These are phyloP conservation scores for Tetraselmis striata DNA, from an alignment of 139 green algal genomes.

Conservation along the genomic window DNA sequence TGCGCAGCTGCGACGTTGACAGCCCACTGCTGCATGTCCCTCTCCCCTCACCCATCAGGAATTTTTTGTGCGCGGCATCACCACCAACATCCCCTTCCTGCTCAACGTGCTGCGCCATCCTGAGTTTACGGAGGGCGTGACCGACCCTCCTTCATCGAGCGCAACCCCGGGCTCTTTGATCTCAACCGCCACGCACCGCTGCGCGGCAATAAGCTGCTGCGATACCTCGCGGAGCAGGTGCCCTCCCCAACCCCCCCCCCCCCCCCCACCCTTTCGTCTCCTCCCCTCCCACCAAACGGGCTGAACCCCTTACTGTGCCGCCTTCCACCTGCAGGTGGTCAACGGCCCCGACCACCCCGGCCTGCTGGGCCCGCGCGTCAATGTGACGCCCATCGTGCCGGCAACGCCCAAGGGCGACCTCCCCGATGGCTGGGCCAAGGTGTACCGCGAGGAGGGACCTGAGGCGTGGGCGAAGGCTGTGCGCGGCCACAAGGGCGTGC, in stretches of 20 bases:
- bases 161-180: slow-evolving; percentile 67
- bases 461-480: slow-evolving; percentile 79
- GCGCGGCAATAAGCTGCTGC: slow-evolving; percentile 50
- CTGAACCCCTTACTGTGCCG: no score
- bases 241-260: background rate
- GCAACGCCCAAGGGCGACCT: slow-evolving; percentile 19
- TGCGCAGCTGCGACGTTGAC: no score
- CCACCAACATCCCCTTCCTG: slow-evolving; percentile 91
- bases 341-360: slow-evolving; percentile 81
- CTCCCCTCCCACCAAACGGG: no score
- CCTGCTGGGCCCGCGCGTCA: slow-evolving; percentile 53
- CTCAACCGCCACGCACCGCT: slow-evolving; percentile 19
- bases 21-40: no score
- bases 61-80: slow-evolving; percentile 69
- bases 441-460: slow-evolving; percentile 64
- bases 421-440: slow-evolving; percentile 65
- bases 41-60: no score
- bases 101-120: slow-evolving; percentile 81
- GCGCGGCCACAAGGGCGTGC: slow-evolving; percentile 72
- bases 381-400: slow-evolving; percentile 26
- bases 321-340: slow-evolving; percentile 45
- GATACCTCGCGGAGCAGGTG: slow-evolving; percentile 73
- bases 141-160: slow-evolving; percentile 75
- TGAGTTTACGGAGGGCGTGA: slow-evolving; percentile 67
- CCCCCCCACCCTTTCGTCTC: no score